Evolutionary conservation across 179 eudicot species (phyloP).

Genomic region (Beta lomatogona): DNA sequence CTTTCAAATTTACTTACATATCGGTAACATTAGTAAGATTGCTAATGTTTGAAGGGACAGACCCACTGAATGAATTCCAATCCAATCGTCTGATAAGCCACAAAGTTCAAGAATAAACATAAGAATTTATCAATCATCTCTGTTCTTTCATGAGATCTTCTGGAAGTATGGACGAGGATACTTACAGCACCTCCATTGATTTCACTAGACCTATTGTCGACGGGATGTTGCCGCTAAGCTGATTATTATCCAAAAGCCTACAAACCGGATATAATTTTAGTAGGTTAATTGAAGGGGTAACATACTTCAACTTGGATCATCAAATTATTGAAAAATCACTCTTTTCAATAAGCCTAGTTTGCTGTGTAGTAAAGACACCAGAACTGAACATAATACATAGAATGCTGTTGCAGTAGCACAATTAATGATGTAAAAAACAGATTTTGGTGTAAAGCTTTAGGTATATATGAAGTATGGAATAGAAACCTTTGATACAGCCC

Average conservation of each 20-base stretch:
- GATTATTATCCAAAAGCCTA: slow-evolving; percentile 81
- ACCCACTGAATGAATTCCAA: slow-evolving; percentile 58
- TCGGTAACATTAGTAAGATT: slow-evolving; percentile 51
- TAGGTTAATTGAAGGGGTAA: neutral
- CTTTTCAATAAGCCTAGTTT: neutral
- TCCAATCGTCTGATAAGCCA: slow-evolving; percentile 63
- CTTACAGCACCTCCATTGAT: slow-evolving; percentile 70
- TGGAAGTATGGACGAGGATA: slow-evolving; percentile 15
- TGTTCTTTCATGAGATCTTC: neutral
- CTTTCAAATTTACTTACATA: slow-evolving; percentile 48
- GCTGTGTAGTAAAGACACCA: neutral
- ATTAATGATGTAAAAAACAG: neutral
- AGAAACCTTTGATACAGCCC: neutral
- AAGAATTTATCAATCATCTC: neutral
- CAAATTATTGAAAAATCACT: neutral
- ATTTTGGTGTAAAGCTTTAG: neutral
- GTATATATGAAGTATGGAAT: neutral
- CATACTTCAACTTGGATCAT: neutral
- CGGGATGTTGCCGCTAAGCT: slow-evolving; percentile 62
- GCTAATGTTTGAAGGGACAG: slow-evolving; percentile 54
- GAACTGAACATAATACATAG: neutral
- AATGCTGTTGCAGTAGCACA: too few relatives aligned
- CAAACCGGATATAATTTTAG: neutral
- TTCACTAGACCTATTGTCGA: slow-evolving; percentile 57
- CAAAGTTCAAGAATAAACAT: slow-evolving; percentile 10